Conservation (phyloP, 495 filamentous ascomycete species). For the Neurospora sp. region DNA sequence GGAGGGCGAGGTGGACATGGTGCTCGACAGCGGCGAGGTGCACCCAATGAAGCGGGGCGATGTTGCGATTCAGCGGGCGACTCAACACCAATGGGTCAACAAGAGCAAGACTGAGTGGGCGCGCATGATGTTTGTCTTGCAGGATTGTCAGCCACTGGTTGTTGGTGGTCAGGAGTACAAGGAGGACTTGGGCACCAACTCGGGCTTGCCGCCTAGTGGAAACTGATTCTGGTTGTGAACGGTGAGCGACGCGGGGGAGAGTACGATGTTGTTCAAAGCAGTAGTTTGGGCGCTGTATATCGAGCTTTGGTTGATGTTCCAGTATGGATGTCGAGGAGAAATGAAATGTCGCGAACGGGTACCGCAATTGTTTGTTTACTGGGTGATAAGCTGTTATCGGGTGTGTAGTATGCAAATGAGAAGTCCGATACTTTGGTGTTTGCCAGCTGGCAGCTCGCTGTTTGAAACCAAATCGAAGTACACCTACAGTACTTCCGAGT, state of each 20-base stretch:
- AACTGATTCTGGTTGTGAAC: conserved; percentile 9
- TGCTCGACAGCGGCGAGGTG: conserved; percentile 50
- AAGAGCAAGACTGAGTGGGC: conserved; percentile 41
- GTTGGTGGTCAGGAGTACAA: conserved; percentile 32
- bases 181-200: conserved; percentile 33
- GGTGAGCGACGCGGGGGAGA: not conserved
- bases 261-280: no score
- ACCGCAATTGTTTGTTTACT: not conserved
- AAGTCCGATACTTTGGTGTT: not conserved
- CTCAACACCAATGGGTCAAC: conserved; percentile 62
- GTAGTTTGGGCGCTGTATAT: no score
- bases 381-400: not conserved
- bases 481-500: not conserved
- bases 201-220: conserved; percentile 27
- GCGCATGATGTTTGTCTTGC: conserved; percentile 49
- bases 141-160: conserved; percentile 34
- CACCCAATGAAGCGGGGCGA: conserved; percentile 50
- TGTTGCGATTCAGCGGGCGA: conserved; percentile 52
- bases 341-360: not conserved
- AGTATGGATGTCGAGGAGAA: not conserved
- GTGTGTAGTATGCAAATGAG: not conserved
- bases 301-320: not conserved
- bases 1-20: conserved; percentile 58
- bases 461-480: not conserved
- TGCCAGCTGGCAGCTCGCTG: not conserved